Percentiles rank a stretch among this genome's conserved stretches.
Conservation (phyloP, 1,139 yeast species). For the Lodderomyces oxycetoniae region DNA sequence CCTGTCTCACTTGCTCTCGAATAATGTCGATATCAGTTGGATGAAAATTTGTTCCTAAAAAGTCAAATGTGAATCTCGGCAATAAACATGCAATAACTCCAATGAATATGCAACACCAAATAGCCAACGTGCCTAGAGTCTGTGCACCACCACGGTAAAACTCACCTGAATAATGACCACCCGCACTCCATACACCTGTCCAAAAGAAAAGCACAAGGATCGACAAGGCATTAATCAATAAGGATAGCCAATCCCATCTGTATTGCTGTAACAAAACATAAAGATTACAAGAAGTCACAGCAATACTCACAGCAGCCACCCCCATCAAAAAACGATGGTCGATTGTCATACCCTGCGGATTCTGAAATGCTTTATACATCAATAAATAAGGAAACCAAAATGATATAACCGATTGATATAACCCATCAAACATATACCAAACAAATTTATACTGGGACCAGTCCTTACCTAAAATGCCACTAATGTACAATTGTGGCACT, state of each 20-base stretch:
- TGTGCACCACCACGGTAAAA: constrained; percentile 56
- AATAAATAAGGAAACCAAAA: constrained; percentile 54
- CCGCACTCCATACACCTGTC: constrained; percentile 59
- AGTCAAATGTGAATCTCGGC: constrained; percentile 51
- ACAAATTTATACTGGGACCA: constrained; percentile 51
- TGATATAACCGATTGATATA: constrained; percentile 53
- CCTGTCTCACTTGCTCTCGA: constrained; percentile 44
- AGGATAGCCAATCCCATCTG: constrained; percentile 60
- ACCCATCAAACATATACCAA: constrained; percentile 57
- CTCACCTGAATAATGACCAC: constrained; percentile 34
- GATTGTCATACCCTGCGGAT: constrained; percentile 45
- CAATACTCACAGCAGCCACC: constrained; percentile 41
- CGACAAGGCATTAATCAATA: constrained; percentile 46
- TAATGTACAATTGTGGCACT: constrained; percentile 55
- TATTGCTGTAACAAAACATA: constrained; percentile 52
- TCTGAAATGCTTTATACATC: constrained; percentile 42
- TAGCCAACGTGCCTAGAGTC: constrained; percentile 46
- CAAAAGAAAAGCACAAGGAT: constrained; percentile 53
- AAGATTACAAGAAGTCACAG: constrained; percentile 50
- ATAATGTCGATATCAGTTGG: constrained; percentile 56
- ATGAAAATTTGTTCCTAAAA: constrained; percentile 39
- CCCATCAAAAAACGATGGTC: constrained; percentile 61
- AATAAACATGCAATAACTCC: constrained; percentile 45
- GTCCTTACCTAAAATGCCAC: constrained; percentile 50
- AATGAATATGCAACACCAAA: constrained; percentile 50